phyloP scores from a whole-genome alignment of 169 alveolate genomes.

The Cryptosporidium ubiquitum region DNA sequence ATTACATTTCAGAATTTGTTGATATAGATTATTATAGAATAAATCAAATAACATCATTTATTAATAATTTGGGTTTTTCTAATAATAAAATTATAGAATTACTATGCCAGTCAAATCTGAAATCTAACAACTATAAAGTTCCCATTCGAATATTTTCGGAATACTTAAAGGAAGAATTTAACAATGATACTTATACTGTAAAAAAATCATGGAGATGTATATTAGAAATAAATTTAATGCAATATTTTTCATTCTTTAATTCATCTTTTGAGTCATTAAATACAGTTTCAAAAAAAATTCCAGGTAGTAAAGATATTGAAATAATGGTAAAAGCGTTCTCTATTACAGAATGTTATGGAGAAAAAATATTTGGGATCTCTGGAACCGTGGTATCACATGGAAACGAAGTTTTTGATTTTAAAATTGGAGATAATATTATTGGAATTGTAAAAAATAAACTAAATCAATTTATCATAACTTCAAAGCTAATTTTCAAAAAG shows the following conservation, averaged over 20 bases:
- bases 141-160: background rate
- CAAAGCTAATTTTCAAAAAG: background rate
- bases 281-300: background rate
- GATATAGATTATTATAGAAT: background rate
- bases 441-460: slow-evolving; percentile 9
- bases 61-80: background rate
- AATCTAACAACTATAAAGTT: background rate
- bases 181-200: background rate
- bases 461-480: slow-evolving; percentile 20
- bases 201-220: slow-evolving; percentile 39
- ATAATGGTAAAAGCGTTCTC: background rate
- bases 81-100: background rate
- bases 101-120: background rate
- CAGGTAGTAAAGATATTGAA: background rate
- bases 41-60: slow-evolving; percentile 14
- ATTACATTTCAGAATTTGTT: background rate
- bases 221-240: slow-evolving; percentile 12
- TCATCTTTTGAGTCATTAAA: background rate
- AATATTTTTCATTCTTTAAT: background rate
- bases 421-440: slow-evolving; percentile 23
- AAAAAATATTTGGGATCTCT: slow-evolving; percentile 43
- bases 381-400: slow-evolving; percentile 6
- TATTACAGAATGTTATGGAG: background rate
- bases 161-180: background rate
- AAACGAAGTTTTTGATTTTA: slow-evolving; percentile 1